These are phyloP conservation scores for Hawksworthiomyces lignivorus DNA, from an alignment of 2,329 filamentous ascomycete species.

Conservation along the genomic window DNA sequence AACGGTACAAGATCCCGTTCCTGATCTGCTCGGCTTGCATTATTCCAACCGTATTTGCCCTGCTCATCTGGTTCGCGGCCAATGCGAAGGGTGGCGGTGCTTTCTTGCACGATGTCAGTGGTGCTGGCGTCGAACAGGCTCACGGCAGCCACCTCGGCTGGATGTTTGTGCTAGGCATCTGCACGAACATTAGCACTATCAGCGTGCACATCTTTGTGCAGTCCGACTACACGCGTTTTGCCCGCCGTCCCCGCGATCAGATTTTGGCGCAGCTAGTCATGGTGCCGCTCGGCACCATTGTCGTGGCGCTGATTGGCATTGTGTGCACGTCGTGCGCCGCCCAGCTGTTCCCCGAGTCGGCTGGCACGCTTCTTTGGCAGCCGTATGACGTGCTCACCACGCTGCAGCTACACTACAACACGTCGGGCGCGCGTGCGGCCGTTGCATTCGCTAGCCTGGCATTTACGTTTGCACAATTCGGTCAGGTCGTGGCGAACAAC, in stretches of 20 bases:
- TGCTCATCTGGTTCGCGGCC: constrained; percentile 28
- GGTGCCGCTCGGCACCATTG: constrained; percentile 28
- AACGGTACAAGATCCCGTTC: constrained; percentile 27
- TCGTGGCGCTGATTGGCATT: constrained; percentile 30
- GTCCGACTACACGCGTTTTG: constrained; percentile 35
- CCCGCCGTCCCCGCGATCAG: constrained; percentile 28
- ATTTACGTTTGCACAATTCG: constrained; percentile 37
- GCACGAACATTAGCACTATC: constrained; percentile 33
- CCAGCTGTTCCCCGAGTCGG: constrained; percentile 23
- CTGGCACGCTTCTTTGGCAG: constrained; percentile 24
- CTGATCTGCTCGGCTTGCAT: constrained; percentile 23
- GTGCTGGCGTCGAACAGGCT: constrained; percentile 6
- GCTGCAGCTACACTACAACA: no score
- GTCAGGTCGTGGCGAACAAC: constrained; percentile 37
- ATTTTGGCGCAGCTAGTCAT: constrained; percentile 32
- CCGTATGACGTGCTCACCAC: no score
- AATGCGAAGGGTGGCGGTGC: constrained; percentile 24
- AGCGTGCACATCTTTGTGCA: constrained; percentile 37
- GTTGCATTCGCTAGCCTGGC: no score
- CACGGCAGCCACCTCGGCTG: constrained; percentile 22
- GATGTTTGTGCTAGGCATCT: constrained; percentile 30
- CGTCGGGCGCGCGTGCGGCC: no score
- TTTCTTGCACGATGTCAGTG: constrained; percentile 16
- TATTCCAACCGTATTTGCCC: constrained; percentile 23
- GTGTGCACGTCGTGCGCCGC: constrained; percentile 22